phyloP scores from a whole-genome alignment of 345 rosid genomes.

The Atalantia buxifolia region DNA sequence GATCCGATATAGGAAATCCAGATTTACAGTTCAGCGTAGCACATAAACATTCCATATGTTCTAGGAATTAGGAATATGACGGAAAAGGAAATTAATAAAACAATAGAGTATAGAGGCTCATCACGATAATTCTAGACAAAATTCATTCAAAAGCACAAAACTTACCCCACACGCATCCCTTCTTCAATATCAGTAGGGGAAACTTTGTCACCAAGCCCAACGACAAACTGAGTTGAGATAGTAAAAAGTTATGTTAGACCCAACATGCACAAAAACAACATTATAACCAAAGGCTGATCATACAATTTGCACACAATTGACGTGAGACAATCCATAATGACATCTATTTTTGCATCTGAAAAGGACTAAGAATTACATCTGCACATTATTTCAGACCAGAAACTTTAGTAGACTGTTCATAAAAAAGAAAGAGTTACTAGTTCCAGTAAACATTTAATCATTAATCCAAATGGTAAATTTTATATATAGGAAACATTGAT shows the following conservation, averaged over 20 bases:
- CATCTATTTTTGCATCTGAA: neutral
- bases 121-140: neutral
- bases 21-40: neutral
- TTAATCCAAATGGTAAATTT: neutral
- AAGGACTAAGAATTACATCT: neutral
- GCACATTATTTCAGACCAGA: neutral
- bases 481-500: too few species aligned
- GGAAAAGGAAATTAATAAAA: neutral
- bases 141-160: constrained; percentile 7
- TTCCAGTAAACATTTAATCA: neutral
- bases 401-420: neutral
- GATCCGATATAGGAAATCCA: neutral
- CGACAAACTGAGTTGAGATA: constrained; percentile 65
- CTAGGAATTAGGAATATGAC: neutral
- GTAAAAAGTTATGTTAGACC: constrained; percentile 6
- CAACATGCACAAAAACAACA: neutral
- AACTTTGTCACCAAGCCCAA: constrained; percentile 97
- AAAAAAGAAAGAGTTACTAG: neutral
- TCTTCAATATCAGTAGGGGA: constrained; percentile 98
- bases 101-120: neutral
- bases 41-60: neutral
- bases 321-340: neutral
- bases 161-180: constrained; percentile 98
- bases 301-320: neutral
- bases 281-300: neutral